Evolutionary conservation across 2,329 filamentous ascomycete species (phyloP), one percentile per base, ranked within the genome.

Genomic region (Salinomyces thailandicus): DNA sequence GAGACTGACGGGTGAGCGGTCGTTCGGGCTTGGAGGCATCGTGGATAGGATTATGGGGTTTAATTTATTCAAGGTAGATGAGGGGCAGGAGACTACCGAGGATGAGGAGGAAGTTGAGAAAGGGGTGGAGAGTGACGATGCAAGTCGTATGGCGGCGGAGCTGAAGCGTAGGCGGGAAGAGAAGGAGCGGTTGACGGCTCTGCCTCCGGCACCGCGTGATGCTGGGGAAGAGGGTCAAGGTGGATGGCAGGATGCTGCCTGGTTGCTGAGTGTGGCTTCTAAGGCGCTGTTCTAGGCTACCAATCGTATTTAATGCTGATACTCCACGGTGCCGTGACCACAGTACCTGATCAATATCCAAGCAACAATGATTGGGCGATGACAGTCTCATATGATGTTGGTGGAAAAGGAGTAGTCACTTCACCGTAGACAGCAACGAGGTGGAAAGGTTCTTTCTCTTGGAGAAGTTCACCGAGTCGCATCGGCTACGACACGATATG

Each of bases 31-130:
- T 4, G 73, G 73, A 0, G 58, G 63, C 7, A 70, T 72, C 64
- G 62, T 78, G 47, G 74, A 78, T 45, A 59, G 66, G 16, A 49
- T 77, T 22, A 71, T 77, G 39, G 71, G 72, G 19, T 75, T 72
- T 66, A 67, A 66, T 8, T 44, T 75, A 27, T 76, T 76, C 45
- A 64, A 64, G 2, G 65, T 70, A 1, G 68, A 72, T 7, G 67
- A 70, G 33, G 68, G 72, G 20, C 57, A 51, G n/a, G 63, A 63
- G 26, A 57, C 54, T 27, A 58, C 48, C 9, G 55, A 54, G 30
- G 51, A 53, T 17, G 49, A 54, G 20, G 50, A 19, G 11, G 41
- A 55, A 0, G 51, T 45, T 1, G 49, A 44, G 5, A 54, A 57
- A 20, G 41, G 51, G 36, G 48, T 48, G n/a, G 48, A 47, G 19